Conservation (phyloP, 352 stramenopile genomes). For the Pythium angustatum region DNA sequence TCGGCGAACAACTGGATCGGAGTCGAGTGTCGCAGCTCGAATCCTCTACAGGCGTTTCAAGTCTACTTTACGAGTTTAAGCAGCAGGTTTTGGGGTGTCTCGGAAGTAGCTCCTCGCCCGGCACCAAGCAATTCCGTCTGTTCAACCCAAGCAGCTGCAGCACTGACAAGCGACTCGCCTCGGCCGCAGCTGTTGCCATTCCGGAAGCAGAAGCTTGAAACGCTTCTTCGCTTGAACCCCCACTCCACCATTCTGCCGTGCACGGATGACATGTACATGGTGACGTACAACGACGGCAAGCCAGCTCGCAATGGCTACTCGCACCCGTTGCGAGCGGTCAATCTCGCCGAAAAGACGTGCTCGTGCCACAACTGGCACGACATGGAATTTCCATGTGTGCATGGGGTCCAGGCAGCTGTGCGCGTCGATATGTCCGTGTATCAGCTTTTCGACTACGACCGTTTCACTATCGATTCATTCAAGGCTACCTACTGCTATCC, state of each 20-base stretch:
- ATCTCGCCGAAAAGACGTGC: not conserved
- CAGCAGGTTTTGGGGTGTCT: too few species aligned
- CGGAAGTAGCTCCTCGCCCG: too few species aligned
- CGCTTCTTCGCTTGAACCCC: not conserved
- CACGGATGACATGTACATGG: not conserved
- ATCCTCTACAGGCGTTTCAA: not conserved
- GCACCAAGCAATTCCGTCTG: too few species aligned
- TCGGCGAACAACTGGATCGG: not conserved
- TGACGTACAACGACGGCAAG: not conserved
- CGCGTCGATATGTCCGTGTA: too few species aligned
- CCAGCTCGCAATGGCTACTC: not conserved
- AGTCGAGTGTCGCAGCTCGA: not conserved
- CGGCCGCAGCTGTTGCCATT: not conserved
- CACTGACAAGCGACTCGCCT: too few species aligned
- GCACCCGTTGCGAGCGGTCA: not conserved
- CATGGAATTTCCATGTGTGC: not conserved
- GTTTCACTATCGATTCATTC: too few species aligned
- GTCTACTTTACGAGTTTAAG: not conserved
- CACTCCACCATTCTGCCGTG: not conserved
- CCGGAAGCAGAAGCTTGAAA: not conserved
- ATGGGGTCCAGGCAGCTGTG: not conserved
- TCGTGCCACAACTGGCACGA: not conserved
- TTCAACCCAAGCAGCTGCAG: too few species aligned
- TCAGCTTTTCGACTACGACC: too few species aligned
- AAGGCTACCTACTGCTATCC: too few species aligned